Evolutionary conservation across 140 eudicot species (phyloP).

Genomic region (Flaveria floridana): DNA sequence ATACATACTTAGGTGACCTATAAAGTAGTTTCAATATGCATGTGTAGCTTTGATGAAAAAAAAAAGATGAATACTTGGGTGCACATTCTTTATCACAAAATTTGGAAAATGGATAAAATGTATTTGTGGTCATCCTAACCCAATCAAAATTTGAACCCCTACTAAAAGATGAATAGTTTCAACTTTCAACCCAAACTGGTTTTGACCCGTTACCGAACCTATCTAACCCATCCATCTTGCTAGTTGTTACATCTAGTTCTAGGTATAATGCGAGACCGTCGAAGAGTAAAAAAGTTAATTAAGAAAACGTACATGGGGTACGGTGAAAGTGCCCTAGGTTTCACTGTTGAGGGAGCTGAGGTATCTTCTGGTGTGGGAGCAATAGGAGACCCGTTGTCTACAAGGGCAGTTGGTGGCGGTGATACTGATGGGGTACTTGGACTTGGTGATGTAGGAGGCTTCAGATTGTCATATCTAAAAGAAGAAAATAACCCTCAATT

Average conservation of each 20-base stretch:
- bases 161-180: not conserved
- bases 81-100: not conserved
- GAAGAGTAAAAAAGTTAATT: not conserved
- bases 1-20: not conserved
- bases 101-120: not conserved
- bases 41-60: not conserved
- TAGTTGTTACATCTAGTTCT: not conserved
- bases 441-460: slow-evolving; percentile 74
- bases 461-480: slow-evolving; percentile 59
- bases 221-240: not conserved
- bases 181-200: not conserved
- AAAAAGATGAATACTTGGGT: not conserved
- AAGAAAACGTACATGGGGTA: slow-evolving; percentile 48
- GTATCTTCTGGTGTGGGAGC: slow-evolving; percentile 30
- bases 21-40: not conserved
- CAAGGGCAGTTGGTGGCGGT: slow-evolving; percentile 27
- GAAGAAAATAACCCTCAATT: not conserved
- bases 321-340: slow-evolving; percentile 72
- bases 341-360: slow-evolving; percentile 32
- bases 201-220: not conserved
- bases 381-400: slow-evolving; percentile 40
- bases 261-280: not conserved
- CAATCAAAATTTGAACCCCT: not conserved
- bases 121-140: not conserved
- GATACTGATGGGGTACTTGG: slow-evolving; percentile 55